phyloP scores from a whole-genome alignment of 2,329 filamentous ascomycete genomes.

The Aspergillus bombycis region DNA sequence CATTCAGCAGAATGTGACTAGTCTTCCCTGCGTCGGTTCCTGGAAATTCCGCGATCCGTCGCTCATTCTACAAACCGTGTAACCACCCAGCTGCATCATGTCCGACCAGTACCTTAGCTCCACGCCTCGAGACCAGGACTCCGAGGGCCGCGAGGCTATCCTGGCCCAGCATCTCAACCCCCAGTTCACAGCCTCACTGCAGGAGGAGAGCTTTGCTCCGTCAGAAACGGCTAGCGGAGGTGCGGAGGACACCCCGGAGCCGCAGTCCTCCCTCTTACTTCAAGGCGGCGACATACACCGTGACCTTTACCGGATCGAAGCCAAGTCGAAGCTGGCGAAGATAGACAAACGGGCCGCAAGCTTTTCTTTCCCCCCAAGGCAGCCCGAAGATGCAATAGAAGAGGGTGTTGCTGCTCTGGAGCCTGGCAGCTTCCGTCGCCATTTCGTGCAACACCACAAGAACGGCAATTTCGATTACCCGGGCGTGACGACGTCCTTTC shows the following conservation, averaged over 20 bases:
- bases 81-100: neutral
- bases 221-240: neutral
- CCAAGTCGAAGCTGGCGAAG: slow-evolving; percentile 49
- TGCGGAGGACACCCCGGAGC: slow-evolving; percentile 18
- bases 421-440: slow-evolving; percentile 59
- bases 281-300: slow-evolving; percentile 80
- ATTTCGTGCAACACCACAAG: slow-evolving; percentile 50
- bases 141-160: neutral
- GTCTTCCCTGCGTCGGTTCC: neutral
- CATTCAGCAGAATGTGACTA: slow-evolving; percentile 2
- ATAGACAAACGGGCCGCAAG: slow-evolving; percentile 64
- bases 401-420: slow-evolving; percentile 50
- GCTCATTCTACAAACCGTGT: neutral
- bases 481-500: slow-evolving; percentile 52
- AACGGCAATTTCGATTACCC: slow-evolving; percentile 27
- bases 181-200: neutral
- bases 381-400: slow-evolving; percentile 27
- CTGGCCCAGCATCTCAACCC: slow-evolving; percentile 1
- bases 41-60: neutral
- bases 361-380: slow-evolving; percentile 59
- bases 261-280: slow-evolving; percentile 69
- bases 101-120: neutral
- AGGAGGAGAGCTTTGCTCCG: neutral
- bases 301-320: slow-evolving; percentile 74
- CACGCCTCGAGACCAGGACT: neutral